phyloP scores from a whole-genome alignment of 306 rosid species.

The Urtica urens region DNA sequence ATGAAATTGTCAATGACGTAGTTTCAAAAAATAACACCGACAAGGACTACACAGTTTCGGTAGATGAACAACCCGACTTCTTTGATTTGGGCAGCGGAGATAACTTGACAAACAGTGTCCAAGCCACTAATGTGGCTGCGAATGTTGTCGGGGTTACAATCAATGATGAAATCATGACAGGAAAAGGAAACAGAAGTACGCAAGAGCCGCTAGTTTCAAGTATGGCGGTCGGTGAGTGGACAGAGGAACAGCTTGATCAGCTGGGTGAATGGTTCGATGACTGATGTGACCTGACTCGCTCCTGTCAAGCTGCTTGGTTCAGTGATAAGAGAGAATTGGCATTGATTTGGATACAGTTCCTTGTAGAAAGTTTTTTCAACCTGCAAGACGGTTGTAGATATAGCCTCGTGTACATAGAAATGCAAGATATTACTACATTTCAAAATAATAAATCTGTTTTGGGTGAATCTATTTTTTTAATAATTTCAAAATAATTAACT shows the following conservation, averaged over 20 bases:
- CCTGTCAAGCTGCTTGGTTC: too few relatives aligned
- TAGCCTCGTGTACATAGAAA: background rate
- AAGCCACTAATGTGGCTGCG: conserved; percentile 17
- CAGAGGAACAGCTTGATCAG: conserved; percentile 79
- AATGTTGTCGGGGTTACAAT: conserved; percentile 10
- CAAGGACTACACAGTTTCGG: conserved; percentile 15
- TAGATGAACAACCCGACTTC: conserved; percentile 19
- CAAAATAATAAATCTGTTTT: too few relatives aligned
- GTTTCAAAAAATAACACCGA: conserved; percentile 4
- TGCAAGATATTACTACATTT: too few relatives aligned
- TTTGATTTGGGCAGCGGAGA: conserved; percentile 11
- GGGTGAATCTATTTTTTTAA: too few relatives aligned
- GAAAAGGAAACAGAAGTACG: conserved; percentile 11
- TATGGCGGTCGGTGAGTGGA: conserved; percentile 49
- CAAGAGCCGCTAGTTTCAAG: conserved; percentile 15
- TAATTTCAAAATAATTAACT: too few relatives aligned
- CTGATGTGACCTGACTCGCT: conserved; percentile 31
- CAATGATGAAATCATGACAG: conserved; percentile 16
- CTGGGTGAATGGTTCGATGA: conserved; percentile 55
- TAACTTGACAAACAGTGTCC: conserved; percentile 7
- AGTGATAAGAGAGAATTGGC: background rate
- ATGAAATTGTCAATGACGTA: conserved; percentile 5
- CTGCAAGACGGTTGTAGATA: background rate
- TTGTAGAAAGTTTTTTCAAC: background rate
- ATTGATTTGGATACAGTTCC: background rate